Base-by-base conservation (phyloP, 257 asterid genomes). In the Anisodus tanguticus region DNA sequence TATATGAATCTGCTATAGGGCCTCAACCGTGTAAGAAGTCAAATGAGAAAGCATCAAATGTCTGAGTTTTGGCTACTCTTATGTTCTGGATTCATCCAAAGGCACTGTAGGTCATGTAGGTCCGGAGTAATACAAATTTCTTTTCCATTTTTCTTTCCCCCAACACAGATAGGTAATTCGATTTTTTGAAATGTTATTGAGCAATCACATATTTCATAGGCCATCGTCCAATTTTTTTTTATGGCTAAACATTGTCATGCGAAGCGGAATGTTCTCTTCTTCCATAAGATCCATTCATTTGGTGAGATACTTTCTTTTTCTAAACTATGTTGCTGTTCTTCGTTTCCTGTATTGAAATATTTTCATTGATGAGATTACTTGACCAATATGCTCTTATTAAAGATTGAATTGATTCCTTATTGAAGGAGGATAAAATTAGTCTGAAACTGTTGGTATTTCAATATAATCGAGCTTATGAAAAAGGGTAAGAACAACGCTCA, bases 131-230 rank as follows among this genome's bases (percentile, higher is more conserved):
- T 1, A 13, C 19, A 51, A 12, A 51, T 74, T 72, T 19, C 17
- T 49, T 47, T 72, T 72, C 58, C 45, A 49, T 74, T 22, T 72
- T 15, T 43, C 79, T 43, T 47, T 51, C 62, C 47, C 15, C 0
- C 58, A 4, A 7, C 45, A 51, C 47, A 76, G 13, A 49, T 74
- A 74, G 81, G 64, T 26, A 5, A 6, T 26, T 51, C 62, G 8
- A 12, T 76, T 51, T 76, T 76, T 19, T 41, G 35, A 6, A 31
- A 51, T 76, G 63, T 53, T 53, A 39, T 68, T 68, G 51, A 68
- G 77, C 77, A 39, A 68, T 35, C 19, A 22, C 45, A 74, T 62
- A 49, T 74, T 74, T 15, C 12, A 76, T 76, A 12, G 81, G 63
- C 62, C 26, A 76, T 76, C 0, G 15, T 51, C 37, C 64, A 2